These are phyloP conservation scores for Arxiozyma slooffiae DNA, from an alignment of 1,139 yeast genomes.

Conservation along the genomic window DNA sequence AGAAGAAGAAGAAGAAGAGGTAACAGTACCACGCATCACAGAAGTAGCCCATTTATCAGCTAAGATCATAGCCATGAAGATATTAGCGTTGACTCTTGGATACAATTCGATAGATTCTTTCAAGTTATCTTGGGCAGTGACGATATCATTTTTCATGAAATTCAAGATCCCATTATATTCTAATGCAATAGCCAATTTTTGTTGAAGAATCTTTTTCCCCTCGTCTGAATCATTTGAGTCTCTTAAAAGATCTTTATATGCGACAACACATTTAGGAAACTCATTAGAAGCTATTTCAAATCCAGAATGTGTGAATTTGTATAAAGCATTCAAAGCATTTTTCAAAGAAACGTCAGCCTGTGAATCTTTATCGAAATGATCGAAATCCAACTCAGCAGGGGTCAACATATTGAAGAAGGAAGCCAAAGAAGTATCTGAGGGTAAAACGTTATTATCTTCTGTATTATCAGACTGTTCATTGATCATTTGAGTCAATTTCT, in stretches of 20 bases:
- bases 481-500: slow-evolving; percentile 53
- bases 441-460: slow-evolving; percentile 35
- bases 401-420: slow-evolving; percentile 66
- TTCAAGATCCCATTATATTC: slow-evolving; percentile 78
- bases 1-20: neutral
- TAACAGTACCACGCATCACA: neutral
- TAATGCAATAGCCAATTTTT: slow-evolving; percentile 58
- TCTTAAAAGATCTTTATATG: slow-evolving; percentile 35
- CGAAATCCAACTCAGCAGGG: slow-evolving; percentile 28
- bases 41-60: slow-evolving; percentile 55
- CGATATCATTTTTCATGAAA: slow-evolving; percentile 70
- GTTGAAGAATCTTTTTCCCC: slow-evolving; percentile 30
- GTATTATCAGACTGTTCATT: slow-evolving; percentile 30
- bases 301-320: slow-evolving; percentile 56
- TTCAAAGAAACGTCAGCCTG: slow-evolving; percentile 54
- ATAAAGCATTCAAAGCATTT: slow-evolving; percentile 57
- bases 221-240: slow-evolving; percentile 34
- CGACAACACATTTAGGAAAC: slow-evolving; percentile 57
- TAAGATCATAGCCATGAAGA: slow-evolving; percentile 72
- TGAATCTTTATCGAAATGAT: slow-evolving; percentile 38
- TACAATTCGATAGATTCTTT: slow-evolving; percentile 53
- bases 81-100: slow-evolving; percentile 77
- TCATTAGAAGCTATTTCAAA: slow-evolving; percentile 66
- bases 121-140: slow-evolving; percentile 50
- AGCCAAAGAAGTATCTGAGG: slow-evolving; percentile 75